Base-by-base conservation (phyloP, 495 filamentous ascomycete species). In the Trichocladium uniseriatum region DNA sequence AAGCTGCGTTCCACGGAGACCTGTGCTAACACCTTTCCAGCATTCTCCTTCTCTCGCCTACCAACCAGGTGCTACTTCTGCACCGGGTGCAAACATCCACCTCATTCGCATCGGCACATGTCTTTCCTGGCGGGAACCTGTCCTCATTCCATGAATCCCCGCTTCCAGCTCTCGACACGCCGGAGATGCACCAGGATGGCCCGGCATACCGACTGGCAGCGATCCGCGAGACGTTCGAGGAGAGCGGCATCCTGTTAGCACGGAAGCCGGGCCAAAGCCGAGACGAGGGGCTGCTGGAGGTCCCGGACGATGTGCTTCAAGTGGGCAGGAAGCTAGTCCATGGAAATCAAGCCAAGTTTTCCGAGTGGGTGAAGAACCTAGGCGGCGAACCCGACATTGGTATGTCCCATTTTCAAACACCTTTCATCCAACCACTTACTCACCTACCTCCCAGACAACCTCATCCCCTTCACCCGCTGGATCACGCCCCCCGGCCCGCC, bases 121-220 rank as follows among this genome's bases (percentile, higher is more conserved):
- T 98, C 48, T 98, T 98, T 57, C 92, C 92, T 0, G 92, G 92
- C n/a, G 92, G 92, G 0, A 89, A 92, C 53, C 69, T 94, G 7
- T 84, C 84, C 0, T 44, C 67, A 0, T 77, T 79, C 36, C 81
- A 88, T 49, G 88, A 95, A 49, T 87, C 82, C 7, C 52, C 66
- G 0, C 71, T 81, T 22, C 79, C 80, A 6, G 58, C 63, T 0
- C 60, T 71, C 0, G 69, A 73, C 6, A 60, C 65, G 31, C 52
- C 58, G 0, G 62, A 63, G n/a, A 60, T 80, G 11, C 87, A 94
- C 61, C 60, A 73, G 6, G 88, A 94, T 60, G 76, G 76, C 4
- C 60, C 68, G 15, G 74, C 75, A 6, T 95, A 95, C 56, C 71
- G 89, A 10, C 64, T 84, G 13, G 89, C 80, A 19, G 92, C 91